phyloP scores from a whole-genome alignment of 345 rosid species.

The Trapa incisa region DNA sequence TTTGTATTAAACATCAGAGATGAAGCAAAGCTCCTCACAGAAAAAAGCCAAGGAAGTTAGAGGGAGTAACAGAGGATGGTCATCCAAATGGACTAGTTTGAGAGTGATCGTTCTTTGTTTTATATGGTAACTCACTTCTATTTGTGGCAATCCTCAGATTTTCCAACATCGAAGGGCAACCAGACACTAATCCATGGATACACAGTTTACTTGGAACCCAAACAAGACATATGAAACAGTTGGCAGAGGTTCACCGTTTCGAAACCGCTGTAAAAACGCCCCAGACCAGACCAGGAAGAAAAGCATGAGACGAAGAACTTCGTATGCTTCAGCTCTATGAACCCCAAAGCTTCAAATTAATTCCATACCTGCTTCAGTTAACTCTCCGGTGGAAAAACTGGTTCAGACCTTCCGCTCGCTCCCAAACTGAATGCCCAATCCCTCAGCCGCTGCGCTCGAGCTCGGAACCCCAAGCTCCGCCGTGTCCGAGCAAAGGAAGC shows the following conservation, averaged over 20 bases:
- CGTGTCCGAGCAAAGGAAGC: not conserved
- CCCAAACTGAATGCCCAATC: not conserved
- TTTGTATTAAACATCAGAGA: too few species aligned
- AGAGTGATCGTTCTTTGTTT: too few species aligned
- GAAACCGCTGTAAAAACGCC: not conserved
- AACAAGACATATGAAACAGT: conserved; percentile 3
- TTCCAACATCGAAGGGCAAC: not conserved
- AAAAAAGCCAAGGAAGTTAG: too few species aligned
- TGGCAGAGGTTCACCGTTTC: not conserved
- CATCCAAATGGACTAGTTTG: too few species aligned
- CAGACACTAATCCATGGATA: not conserved
- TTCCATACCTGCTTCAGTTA: not conserved
- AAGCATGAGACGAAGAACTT: not conserved
- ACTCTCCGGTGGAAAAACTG: not conserved
- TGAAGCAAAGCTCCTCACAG: too few species aligned
- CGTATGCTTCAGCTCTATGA: not conserved
- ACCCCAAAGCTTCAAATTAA: not conserved
- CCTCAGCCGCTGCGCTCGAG: not conserved
- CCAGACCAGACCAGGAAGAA: not conserved
- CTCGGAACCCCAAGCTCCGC: not conserved
- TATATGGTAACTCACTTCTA: too few species aligned
- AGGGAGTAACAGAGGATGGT: too few species aligned
- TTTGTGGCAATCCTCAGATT: not conserved
- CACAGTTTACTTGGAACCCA: not conserved
- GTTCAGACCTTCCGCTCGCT: not conserved